Conservation (phyloP, 768 basidiomycete species). For the Galerina marginata region DNA sequence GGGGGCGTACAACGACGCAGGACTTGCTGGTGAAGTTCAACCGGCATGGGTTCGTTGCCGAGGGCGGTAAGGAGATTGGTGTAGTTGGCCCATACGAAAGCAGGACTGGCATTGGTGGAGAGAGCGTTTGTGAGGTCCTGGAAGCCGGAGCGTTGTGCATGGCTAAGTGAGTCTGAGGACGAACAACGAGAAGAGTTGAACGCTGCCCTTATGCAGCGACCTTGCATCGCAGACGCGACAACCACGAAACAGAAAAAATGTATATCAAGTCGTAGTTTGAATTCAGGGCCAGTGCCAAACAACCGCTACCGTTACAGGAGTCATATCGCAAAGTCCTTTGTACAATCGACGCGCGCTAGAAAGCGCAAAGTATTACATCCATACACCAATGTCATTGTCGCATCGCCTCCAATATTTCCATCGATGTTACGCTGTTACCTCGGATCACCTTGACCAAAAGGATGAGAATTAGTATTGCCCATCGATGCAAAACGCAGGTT, state of each 20-base stretch:
- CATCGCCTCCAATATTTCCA: slow-evolving; percentile 83
- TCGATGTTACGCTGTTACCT: slow-evolving; percentile 95
- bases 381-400: slow-evolving; percentile 30
- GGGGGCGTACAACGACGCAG: slow-evolving; percentile 68
- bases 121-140: slow-evolving; percentile 34
- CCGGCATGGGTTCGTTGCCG: slow-evolving; percentile 56
- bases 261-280: slow-evolving; percentile 9
- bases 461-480: slow-evolving; percentile 13
- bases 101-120: slow-evolving; percentile 44
- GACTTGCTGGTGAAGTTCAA: slow-evolving; percentile 71
- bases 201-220: slow-evolving; percentile 19
- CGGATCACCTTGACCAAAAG: slow-evolving; percentile 77
- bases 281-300: slow-evolving; percentile 22
- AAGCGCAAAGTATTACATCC: neutral
- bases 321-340: neutral
- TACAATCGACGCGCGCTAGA: neutral
- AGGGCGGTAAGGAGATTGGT: slow-evolving; percentile 55
- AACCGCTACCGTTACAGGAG: slow-evolving; percentile 1
- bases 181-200: slow-evolving; percentile 4
- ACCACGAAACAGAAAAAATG: neutral
- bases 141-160: slow-evolving; percentile 15
- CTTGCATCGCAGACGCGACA: slow-evolving; percentile 26
- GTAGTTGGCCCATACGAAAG: slow-evolving; percentile 71
- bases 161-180: slow-evolving; percentile 4
- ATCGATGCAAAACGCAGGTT: neutral